Conservation (phyloP, 768 basidiomycete genomes). For the Suillus plorans region DNA sequence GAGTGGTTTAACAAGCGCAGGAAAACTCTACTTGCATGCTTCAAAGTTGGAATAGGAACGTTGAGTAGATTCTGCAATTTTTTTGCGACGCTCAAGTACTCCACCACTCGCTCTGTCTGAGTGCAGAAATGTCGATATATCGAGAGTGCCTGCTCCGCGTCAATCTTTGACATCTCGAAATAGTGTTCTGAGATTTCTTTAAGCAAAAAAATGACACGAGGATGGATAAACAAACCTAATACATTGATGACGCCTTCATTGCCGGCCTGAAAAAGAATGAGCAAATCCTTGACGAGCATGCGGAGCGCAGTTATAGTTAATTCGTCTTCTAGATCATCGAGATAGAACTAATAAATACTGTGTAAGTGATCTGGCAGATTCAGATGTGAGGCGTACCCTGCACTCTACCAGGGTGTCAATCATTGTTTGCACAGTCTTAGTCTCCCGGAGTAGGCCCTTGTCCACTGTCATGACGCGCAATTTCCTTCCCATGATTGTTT, state of each 20-base stretch:
- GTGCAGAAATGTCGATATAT: constrained; percentile 95
- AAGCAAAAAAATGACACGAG: constrained; percentile 16
- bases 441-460: constrained; percentile 92
- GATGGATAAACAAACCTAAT: constrained; percentile 52
- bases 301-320: constrained; percentile 84
- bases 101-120: constrained; percentile 90
- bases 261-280: constrained; percentile 93
- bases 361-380: constrained; percentile 3
- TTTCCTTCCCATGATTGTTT: constrained; percentile 80
- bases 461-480: constrained; percentile 91
- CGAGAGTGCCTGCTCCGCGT: constrained; percentile 78
- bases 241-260: constrained; percentile 93
- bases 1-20: background rate
- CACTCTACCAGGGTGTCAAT: constrained; percentile 87
- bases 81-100: constrained; percentile 88
- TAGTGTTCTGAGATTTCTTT: constrained; percentile 69
- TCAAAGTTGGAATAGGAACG: constrained; percentile 90
- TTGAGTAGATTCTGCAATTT: constrained; percentile 92
- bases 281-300: constrained; percentile 94
- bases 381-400: constrained; percentile 53
- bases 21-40: constrained; percentile 59
- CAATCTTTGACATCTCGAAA: constrained; percentile 96
- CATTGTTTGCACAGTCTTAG: constrained; percentile 85
- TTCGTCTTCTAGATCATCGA: constrained; percentile 92
- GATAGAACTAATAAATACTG: constrained; percentile 69